Evolutionary conservation across 148 eudicot genomes (phyloP), one percentile per base, ranked within the genome.

Genomic region (Diospyros kaki): DNA sequence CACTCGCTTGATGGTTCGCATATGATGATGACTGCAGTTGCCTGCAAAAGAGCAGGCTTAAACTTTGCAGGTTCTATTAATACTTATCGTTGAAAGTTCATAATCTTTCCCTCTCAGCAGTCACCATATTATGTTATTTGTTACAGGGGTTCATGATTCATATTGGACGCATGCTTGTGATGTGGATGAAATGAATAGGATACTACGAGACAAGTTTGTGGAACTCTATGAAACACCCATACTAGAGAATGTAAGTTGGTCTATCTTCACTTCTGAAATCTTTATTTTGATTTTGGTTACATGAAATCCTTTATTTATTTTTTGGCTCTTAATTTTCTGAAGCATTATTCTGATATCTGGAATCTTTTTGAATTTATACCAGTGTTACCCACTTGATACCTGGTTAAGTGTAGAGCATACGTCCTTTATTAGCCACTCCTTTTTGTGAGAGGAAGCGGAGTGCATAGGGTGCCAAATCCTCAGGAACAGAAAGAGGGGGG

Each of bases 21-120:
- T 84, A 95, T 95, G 98, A 95, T 92, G 98, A 95, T 92, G 98
- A 95, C 98, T 73, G 98, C 97, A 44, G 80, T 92, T 70, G 96
- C 98, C 71, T 95, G 98, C 87, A 92, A 84, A 86, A 82, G 67
- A 54, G 94, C 92, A 42, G 98, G 98, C 83, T 86, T 95, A 79
- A 87, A 79, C 66, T 95, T 95, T 82, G 98, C 98, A 89, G 98
- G 98, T 95, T 60, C 64, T 7, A 45, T 61, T 5, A 68, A 44
- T 59, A 28, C 13, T 66, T 68, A 58, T 48, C 64, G 50, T 61
- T 39, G 12, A 8, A 46, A 18, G 10, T 13, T 15, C 41, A 52
- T 17, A 4, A 42, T 38, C 11, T 46, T 62, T 17, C 12, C 6
- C 39, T 13, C 50, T 48, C 50, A 39, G 6, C 4, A 6, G 17